Evolutionary conservation across 2,329 filamentous ascomycete genomes (phyloP).

Genomic region (Botrytis aclada): DNA sequence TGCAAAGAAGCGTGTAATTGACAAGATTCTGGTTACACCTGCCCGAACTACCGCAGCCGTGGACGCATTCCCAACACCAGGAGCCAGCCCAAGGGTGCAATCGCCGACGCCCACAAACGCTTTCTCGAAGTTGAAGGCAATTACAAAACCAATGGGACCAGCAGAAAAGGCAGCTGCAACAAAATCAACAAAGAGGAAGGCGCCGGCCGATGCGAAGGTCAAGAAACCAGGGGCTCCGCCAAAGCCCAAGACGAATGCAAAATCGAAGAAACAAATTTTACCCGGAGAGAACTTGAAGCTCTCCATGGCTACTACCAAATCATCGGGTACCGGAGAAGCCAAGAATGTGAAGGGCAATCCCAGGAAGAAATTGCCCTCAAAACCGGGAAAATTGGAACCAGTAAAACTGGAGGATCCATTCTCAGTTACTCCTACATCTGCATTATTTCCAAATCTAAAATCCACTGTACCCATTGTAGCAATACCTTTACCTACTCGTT

Average conservation of each 20-base stretch:
- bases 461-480: constrained; percentile 11
- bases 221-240: constrained; percentile 13
- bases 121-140: constrained; percentile 24
- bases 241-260: constrained; percentile 29
- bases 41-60: constrained; percentile 41
- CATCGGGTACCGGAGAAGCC: not conserved
- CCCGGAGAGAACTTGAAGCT: constrained; percentile 28
- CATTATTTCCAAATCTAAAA: constrained; percentile 28
- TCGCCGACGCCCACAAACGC: constrained; percentile 28
- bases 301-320: constrained; percentile 18
- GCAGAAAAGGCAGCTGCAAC: not conserved
- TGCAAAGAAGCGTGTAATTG: constrained; percentile 41
- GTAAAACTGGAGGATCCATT: constrained; percentile 16
- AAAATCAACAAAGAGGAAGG: constrained; percentile 11
- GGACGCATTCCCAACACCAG: constrained; percentile 54
- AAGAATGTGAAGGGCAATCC: constrained; percentile 29
- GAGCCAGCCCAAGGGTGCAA: constrained; percentile 52
- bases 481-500: constrained; percentile 10
- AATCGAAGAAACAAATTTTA: constrained; percentile 53
- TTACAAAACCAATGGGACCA: not conserved
- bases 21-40: constrained; percentile 45
- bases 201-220: not conserved
- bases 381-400: constrained; percentile 17
- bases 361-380: constrained; percentile 31
- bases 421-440: not conserved